Conservation (phyloP, 768 basidiomycete species). For the Mycena chlorophos region DNA sequence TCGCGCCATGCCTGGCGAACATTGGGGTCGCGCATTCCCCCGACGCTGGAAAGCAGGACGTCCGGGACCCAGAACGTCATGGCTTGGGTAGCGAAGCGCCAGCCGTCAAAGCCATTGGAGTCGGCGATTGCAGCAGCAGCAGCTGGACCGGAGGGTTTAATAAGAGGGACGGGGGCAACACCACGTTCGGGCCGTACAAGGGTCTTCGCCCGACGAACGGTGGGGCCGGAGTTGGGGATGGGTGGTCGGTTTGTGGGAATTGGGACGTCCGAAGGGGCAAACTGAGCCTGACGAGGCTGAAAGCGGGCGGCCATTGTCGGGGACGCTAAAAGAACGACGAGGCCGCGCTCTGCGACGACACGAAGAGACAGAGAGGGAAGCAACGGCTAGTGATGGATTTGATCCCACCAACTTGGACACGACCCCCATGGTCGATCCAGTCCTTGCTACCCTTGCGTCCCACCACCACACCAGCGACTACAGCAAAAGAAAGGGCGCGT, state of each 20-base stretch:
- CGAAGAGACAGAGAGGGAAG: conserved; percentile 33
- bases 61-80: conserved; percentile 92
- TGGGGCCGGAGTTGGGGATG: conserved; percentile 48
- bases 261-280: conserved; percentile 62
- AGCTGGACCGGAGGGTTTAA: conserved; percentile 66
- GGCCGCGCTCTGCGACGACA: neutral
- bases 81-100: conserved; percentile 78
- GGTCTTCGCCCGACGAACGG: conserved; percentile 88
- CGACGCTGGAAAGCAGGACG: conserved; percentile 67
- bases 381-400: no score
- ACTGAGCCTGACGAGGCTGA: conserved; percentile 33
- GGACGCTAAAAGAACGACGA: neutral
- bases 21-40: conserved; percentile 78
- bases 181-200: conserved; percentile 94
- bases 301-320: neutral
- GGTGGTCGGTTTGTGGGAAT: conserved; percentile 63
- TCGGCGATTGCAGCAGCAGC: conserved; percentile 37
- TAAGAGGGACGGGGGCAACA: conserved; percentile 91
- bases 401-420: neutral
- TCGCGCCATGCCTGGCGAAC: conserved; percentile 94
- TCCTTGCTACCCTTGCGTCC: conserved; percentile 59
- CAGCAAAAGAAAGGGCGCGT: conserved; percentile 63
- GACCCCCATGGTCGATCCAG: neutral
- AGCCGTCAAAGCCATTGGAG: conserved; percentile 56
- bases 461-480: conserved; percentile 67